Percentiles rank a stretch among this genome's conserved stretches.
These are phyloP conservation scores for Saksenaea vasiformis DNA, from an alignment of 371 early-diverging fungal genomes.

Conservation along the genomic window DNA sequence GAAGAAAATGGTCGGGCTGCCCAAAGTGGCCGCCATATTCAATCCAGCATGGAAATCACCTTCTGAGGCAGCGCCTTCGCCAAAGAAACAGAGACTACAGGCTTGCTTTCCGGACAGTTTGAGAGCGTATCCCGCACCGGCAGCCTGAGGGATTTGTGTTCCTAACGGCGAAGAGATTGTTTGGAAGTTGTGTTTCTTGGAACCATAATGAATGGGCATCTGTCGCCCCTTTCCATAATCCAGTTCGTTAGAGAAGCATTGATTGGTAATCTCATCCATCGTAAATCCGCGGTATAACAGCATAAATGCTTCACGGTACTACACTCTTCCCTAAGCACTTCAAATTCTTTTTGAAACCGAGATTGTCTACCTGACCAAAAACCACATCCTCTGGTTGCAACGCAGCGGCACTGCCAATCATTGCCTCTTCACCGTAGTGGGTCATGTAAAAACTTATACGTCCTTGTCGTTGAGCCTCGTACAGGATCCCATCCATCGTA, in stretches of 20 bases:
- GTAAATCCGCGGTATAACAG: conserved; percentile 94
- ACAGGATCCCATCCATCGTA: conserved; percentile 91
- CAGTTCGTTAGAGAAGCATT: conserved; percentile 89
- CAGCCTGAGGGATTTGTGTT: conserved; percentile 98
- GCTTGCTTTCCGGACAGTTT: conserved; percentile 79
- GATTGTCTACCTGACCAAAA: conserved; percentile 66
- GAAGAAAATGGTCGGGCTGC: conserved; percentile 91
- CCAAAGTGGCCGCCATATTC: conserved; percentile 95
- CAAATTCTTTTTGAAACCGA: not conserved
- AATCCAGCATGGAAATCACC: conserved; percentile 98
- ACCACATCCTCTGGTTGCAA: conserved; percentile 85
- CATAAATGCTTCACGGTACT: conserved; percentile 95
- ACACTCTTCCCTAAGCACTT: no score
- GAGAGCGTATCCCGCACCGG: conserved; percentile 95
- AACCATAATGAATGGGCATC: conserved; percentile 98
- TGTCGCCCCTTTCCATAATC: conserved; percentile 96
- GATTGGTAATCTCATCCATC: conserved; percentile 92
- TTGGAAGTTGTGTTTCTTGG: conserved; percentile 83
- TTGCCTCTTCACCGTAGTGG: conserved; percentile 96
- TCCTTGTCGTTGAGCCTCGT: conserved; percentile 98
- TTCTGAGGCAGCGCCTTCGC: conserved; percentile 98
- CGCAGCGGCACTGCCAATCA: conserved; percentile 91
- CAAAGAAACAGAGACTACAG: conserved; percentile 92
- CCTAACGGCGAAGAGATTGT: conserved; percentile 98
- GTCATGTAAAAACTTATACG: conserved; percentile 99